A percentile compares a stretch with the other conserved stretches of the same genome.
Evolutionary conservation across 352 stramenopile genomes (phyloP).

Genomic region (Phytopythium boreale): DNA sequence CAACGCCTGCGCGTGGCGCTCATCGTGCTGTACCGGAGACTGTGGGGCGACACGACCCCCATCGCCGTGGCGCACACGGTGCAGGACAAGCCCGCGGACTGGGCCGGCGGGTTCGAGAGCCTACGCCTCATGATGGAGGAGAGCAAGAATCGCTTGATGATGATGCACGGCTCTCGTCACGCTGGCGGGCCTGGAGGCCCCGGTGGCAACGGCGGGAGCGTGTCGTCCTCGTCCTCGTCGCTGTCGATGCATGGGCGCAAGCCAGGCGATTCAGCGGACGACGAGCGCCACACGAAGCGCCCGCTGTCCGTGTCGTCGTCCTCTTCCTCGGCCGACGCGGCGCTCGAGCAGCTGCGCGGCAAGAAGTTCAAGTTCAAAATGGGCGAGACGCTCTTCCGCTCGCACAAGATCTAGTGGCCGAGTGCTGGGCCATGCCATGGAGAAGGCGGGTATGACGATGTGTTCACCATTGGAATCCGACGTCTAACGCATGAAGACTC

Average conservation of each 20-base stretch:
- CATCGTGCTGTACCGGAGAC: slow-evolving; percentile 71
- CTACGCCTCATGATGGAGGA: slow-evolving; percentile 84
- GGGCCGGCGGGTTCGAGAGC: slow-evolving; percentile 78
- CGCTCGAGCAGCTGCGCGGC: slow-evolving; percentile 71
- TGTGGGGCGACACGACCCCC: slow-evolving; percentile 82
- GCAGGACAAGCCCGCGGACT: slow-evolving; percentile 74
- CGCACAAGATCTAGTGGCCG: slow-evolving; percentile 87
- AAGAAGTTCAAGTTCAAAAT: slow-evolving; percentile 89
- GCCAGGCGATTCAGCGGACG: slow-evolving; percentile 15
- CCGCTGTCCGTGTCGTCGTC: slow-evolving; percentile 14
- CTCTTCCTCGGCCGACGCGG: slow-evolving; percentile 29
- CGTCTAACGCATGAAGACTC: too few species aligned
- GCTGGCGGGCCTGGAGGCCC: slow-evolving; percentile 11
- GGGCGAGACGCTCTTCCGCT: slow-evolving; percentile 72
- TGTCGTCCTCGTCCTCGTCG: not conserved
- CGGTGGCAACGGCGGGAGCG: not conserved
- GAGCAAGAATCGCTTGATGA: slow-evolving; percentile 59
- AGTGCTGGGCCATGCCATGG: too few species aligned
- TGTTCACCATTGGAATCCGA: too few species aligned
- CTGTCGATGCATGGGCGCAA: slow-evolving; percentile 5
- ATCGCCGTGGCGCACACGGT: slow-evolving; percentile 79
- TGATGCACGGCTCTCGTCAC: slow-evolving; percentile 21
- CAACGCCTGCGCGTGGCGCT: slow-evolving; percentile 75
- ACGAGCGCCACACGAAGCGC: slow-evolving; percentile 31
- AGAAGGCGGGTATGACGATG: not conserved